Evolutionary conservation across 73 alveolate genomes (phyloP), one percentile per base, ranked within the genome.

Genomic region (Effrenium voratum): DNA sequence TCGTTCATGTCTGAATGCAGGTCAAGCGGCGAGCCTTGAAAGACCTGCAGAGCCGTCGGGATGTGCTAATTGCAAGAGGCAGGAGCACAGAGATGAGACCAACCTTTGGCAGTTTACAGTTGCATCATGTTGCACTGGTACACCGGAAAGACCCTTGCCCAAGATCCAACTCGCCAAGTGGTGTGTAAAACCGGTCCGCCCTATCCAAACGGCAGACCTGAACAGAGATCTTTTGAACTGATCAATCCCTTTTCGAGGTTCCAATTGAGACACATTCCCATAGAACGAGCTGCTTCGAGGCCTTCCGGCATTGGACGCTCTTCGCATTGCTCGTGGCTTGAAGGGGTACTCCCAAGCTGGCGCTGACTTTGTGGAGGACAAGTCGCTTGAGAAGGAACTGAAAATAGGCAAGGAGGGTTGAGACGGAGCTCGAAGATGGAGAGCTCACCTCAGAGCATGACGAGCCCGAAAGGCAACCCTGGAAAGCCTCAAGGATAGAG

Each of bases 301-400:
- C 22, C 55, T 90, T 32, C 87, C 97, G 26, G 97, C 97, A 32
- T 40, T 90, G 88, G 97, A 90, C 32, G 97, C 97, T 76, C n/a
- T 90, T 44, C 86, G 87, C 76, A 90, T 90, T 44, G 97, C 97
- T 3, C 82, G 97, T 30, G 63, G 68, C 57, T 46, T 90, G 97
- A 90, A 90, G 75, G 97, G 68, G n/a, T 52, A 66, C 59, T 43
- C 88, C 40, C 43, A 43, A 1, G 97, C 41, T 16, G 97, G 97
- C 5, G 97, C 97, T 0, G 97, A 90, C 57, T 86, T 68, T n/a
- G 97, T 90, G 85, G 97, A 90, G 32, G 97, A 90, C 87, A 90
- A 90, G 66, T 90, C 97, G 34, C 26, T 68, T 73, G 97, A 79
- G 34, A n/a, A 40, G n/a, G 97, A 90, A 57, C 44, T 90, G 77